Evolutionary conservation across 2,329 filamentous ascomycete genomes (phyloP).

Genomic region (Aspergillus quadricinctus): DNA sequence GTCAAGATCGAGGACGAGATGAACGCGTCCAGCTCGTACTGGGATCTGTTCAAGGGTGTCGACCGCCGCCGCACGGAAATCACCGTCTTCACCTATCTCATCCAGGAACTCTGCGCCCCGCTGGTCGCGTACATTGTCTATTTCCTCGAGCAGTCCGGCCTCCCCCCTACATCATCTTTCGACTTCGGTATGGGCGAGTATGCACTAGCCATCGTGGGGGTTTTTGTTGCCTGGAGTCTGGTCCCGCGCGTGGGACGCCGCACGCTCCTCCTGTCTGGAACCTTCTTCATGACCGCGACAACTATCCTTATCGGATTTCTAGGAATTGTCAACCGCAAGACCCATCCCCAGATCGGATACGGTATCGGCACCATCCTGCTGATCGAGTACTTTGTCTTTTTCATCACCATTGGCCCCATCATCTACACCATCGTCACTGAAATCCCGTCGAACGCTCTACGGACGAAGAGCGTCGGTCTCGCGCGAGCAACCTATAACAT

Average conservation of each 20-base stretch:
- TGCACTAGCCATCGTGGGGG: slow-evolving; percentile 53
- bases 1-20: slow-evolving; percentile 29
- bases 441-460: slow-evolving; percentile 49
- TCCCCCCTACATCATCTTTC: slow-evolving; percentile 31
- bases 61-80: slow-evolving; percentile 41
- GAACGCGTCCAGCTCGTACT: slow-evolving; percentile 25
- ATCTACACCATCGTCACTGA: slow-evolving; percentile 51
- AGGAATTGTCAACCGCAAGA: slow-evolving; percentile 19
- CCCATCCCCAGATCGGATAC: slow-evolving; percentile 24
- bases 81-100: slow-evolving; percentile 32
- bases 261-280: slow-evolving; percentile 34
- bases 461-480: slow-evolving; percentile 52
- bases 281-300: slow-evolving; percentile 23
- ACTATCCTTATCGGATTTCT: slow-evolving; percentile 24
- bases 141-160: slow-evolving; percentile 41
- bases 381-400: slow-evolving; percentile 51
- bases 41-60: slow-evolving; percentile 29
- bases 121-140: slow-evolving; percentile 35
- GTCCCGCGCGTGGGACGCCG: slow-evolving; percentile 38
- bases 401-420: slow-evolving; percentile 51
- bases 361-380: slow-evolving; percentile 44
- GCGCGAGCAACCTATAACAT: slow-evolving; percentile 49
- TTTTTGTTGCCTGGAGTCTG: slow-evolving; percentile 47
- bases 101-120: slow-evolving; percentile 34
- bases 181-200: slow-evolving; percentile 41